Percentiles rank a stretch among this genome's conserved stretches.
Conservation (phyloP, 305 asterid species). For the Euphrasia arctica region DNA sequence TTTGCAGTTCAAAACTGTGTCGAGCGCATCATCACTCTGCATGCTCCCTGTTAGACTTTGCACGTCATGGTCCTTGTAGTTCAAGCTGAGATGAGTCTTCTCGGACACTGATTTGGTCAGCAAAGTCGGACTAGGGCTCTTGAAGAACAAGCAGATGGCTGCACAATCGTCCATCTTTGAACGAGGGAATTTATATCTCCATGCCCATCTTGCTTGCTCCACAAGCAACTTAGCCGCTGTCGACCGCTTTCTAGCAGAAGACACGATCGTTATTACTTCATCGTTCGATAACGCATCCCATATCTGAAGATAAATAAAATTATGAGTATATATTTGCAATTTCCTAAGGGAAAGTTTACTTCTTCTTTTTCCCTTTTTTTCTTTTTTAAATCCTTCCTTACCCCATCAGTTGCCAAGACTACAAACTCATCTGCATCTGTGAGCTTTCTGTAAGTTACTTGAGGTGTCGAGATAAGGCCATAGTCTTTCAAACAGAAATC, state of each 20-base stretch:
- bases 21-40: constrained; percentile 47
- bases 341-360: too few species aligned
- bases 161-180: constrained; percentile 62
- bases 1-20: constrained; percentile 47
- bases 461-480: constrained; percentile 60
- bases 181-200: constrained; percentile 49
- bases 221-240: constrained; percentile 44
- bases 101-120: constrained; percentile 41
- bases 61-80: constrained; percentile 28
- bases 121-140: constrained; percentile 25
- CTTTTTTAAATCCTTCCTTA: constrained; percentile 23
- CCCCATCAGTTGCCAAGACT: constrained; percentile 71
- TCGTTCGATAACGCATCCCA: constrained; percentile 65
- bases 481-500: constrained; percentile 59
- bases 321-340: neutral
- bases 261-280: constrained; percentile 43
- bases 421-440: constrained; percentile 50
- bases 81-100: constrained; percentile 31
- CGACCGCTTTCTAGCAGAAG: constrained; percentile 43
- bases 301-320: constrained; percentile 24
- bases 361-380: too few species aligned
- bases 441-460: constrained; percentile 49
- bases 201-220: constrained; percentile 44
- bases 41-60: constrained; percentile 25
- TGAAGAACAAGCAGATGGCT: constrained; percentile 51